A percentile compares a stretch with the other conserved stretches of the same genome.
Evolutionary conservation across 306 rosid species (phyloP).

Genomic region (Trifolium repens): DNA sequence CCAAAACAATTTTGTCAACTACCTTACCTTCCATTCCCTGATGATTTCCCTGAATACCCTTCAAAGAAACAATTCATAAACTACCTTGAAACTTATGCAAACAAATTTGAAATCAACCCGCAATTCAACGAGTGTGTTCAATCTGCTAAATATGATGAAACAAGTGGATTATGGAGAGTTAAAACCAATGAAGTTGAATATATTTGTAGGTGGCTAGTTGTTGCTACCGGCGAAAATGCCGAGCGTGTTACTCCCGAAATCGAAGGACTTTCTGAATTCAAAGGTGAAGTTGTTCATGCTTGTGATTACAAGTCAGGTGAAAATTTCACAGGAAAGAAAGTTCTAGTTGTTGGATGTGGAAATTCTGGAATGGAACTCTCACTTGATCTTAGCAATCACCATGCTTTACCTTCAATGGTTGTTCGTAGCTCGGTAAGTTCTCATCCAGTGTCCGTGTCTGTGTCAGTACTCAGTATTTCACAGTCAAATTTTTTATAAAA

Average conservation of each 20-base stretch:
- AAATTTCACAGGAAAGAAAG: constrained; percentile 71
- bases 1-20: constrained; percentile 93
- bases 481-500: background rate
- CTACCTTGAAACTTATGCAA: constrained; percentile 73
- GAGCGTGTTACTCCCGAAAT: constrained; percentile 76
- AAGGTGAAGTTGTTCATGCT: constrained; percentile 72
- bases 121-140: constrained; percentile 79
- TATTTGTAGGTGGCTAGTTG: constrained; percentile 88
- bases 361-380: constrained; percentile 97
- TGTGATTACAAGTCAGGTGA: constrained; percentile 86
- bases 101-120: constrained; percentile 66
- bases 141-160: constrained; percentile 74
- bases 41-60: constrained; percentile 85
- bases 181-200: constrained; percentile 77
- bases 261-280: constrained; percentile 62
- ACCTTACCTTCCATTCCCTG: constrained; percentile 78
- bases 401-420: constrained; percentile 80
- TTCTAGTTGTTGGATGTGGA: constrained; percentile 90
- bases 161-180: constrained; percentile 79
- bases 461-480: background rate
- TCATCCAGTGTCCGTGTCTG: background rate
- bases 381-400: constrained; percentile 81
- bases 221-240: constrained; percentile 94
- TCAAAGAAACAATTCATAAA: constrained; percentile 73
- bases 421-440: constrained; percentile 77